Evolutionary conservation across 2,329 filamentous ascomycete species (phyloP), one percentile per base, ranked within the genome.

Genomic region (Penicillium sp.): DNA sequence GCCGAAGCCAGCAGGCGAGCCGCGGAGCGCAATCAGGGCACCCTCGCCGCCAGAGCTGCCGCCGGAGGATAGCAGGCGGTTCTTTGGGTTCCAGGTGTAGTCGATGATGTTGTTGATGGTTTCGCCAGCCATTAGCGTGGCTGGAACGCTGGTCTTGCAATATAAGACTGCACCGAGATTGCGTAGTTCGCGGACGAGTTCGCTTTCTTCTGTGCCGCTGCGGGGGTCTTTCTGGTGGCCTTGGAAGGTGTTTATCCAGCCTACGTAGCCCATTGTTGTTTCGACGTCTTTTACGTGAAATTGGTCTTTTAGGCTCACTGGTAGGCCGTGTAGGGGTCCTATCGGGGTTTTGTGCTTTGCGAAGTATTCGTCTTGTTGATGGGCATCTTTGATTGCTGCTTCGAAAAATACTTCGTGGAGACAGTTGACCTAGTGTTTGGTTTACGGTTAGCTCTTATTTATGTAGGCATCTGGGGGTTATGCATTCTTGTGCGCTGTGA

Each of bases 231-330:
- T 78, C 58, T 80, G 79, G 42, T 78, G 73, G 50, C 82, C 85
- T 70, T 87, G 73, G 62, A 86, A 83, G 0, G 82, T 83, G 7
- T 81, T 82, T n/a, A 88, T 82, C 80, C 85, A 86, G n/a, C 85
- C 84, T 25, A 87, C 77, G 65, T 87, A 88, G 13, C 85, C 86
- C 78, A 88, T 88, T 68, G 74, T 86, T 70, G 61, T 83, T 58
- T 84, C 81, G 3, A 82, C 74, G 1, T 79, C 80, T 67, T 79
- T 73, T 6, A 80, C 69, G 48, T 79, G 76, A 57, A 81, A 79
- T 57, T 79, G 77, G 62, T 81, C 80, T 59, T 81, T 82, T 33
- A 81, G 62, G 48, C 77, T 86, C 31, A 88, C 73, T 3, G 86
- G 86, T 1, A 88, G 75, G 6, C 86, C 86, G 64, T 89, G 86